Conservation (phyloP, 495 filamentous ascomycete genomes). For the Alectoria sarmentosa region DNA sequence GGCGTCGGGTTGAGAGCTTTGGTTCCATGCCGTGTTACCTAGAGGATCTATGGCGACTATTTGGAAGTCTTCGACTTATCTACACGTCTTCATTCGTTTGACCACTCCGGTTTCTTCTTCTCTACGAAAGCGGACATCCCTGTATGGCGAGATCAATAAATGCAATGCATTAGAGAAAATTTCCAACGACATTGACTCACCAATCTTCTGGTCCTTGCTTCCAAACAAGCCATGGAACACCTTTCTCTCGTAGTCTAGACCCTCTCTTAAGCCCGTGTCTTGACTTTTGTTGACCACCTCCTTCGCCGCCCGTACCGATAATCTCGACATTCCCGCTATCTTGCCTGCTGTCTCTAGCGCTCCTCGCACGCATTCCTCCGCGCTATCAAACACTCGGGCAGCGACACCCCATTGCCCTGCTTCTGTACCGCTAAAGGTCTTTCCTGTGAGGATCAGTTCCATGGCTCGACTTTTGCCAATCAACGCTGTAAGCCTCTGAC, state of each 20-base stretch:
- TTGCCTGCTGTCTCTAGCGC: slow-evolving; percentile 76
- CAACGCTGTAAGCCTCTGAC: slow-evolving; percentile 78
- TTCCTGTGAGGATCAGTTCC: slow-evolving; percentile 87
- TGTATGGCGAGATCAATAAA: slow-evolving; percentile 23
- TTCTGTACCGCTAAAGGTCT: slow-evolving; percentile 70
- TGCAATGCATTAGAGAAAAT: neutral
- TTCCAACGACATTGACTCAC: slow-evolving; percentile 34
- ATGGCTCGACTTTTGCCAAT: slow-evolving; percentile 88
- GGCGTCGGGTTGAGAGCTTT: neutral
- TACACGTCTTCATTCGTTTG: slow-evolving; percentile 53
- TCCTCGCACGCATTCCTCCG: slow-evolving; percentile 74
- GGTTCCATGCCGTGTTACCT: neutral
- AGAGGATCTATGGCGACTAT: neutral
- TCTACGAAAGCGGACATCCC: slow-evolving; percentile 91
- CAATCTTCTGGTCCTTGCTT: slow-evolving; percentile 92
- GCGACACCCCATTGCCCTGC: slow-evolving; percentile 89
- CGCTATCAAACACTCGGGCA: slow-evolving; percentile 68
- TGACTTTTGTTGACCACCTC: slow-evolving; percentile 98
- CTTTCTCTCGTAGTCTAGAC: slow-evolving; percentile 88
- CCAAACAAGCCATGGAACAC: slow-evolving; percentile 92
- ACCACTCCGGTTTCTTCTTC: slow-evolving; percentile 93
- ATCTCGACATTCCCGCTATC: slow-evolving; percentile 72
- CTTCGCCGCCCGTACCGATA: slow-evolving; percentile 87
- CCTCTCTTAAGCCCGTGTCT: slow-evolving; percentile 76
- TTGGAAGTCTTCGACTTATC: neutral